phyloP scores from a whole-genome alignment of 352 stramenopile species.

The Phytopythium kandeliae region DNA sequence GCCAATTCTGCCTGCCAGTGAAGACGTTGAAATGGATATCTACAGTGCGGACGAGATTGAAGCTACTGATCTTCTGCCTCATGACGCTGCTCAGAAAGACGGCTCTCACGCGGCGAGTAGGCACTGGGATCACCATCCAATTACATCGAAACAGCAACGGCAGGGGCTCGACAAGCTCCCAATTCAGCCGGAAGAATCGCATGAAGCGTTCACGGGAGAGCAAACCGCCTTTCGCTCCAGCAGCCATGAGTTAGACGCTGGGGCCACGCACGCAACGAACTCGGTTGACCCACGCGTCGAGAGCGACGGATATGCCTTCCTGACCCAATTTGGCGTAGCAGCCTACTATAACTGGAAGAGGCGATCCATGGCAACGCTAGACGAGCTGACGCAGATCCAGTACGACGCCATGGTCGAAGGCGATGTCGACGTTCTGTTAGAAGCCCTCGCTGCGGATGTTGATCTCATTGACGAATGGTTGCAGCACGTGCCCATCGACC shows the following conservation, averaged over 20 bases:
- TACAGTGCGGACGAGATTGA: not conserved
- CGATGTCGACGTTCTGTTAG: conserved; percentile 34
- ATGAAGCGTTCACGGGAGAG: not conserved
- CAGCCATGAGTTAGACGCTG: not conserved
- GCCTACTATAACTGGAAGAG: conserved; percentile 40
- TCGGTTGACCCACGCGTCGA: not conserved
- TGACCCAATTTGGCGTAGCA: conserved; percentile 29
- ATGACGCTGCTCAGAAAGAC: not conserved
- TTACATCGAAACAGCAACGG: not conserved
- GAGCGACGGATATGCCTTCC: conserved; percentile 16
- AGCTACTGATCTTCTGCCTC: not conserved
- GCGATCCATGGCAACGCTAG: conserved; percentile 15
- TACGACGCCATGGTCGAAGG: conserved; percentile 30
- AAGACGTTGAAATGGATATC: not conserved
- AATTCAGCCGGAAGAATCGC: not conserved
- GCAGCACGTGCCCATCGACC: conserved; percentile 15
- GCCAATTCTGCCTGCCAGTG: not conserved
- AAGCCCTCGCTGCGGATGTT: conserved; percentile 31
- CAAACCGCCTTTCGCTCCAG: not conserved
- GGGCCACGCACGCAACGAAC: not conserved
- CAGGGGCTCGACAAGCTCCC: not conserved
- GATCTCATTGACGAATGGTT: conserved; percentile 39
- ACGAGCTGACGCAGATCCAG: conserved; percentile 26
- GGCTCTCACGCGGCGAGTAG: not conserved
- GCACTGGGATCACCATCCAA: not conserved